Evolutionary conservation across 2,329 filamentous ascomycete genomes (phyloP).

Genomic region (Metarhizium sp.): DNA sequence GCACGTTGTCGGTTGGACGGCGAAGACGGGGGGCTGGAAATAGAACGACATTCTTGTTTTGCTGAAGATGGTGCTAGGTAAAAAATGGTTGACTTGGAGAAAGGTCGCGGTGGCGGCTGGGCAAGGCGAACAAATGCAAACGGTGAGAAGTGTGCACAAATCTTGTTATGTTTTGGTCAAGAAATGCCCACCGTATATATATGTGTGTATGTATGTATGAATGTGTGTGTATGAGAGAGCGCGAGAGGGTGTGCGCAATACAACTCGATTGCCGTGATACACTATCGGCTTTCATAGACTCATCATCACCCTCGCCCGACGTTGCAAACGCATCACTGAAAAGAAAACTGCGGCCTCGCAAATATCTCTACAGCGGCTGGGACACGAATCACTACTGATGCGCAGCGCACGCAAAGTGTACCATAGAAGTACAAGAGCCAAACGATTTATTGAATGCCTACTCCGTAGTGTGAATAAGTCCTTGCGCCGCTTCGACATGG

Average conservation of each 20-base stretch:
- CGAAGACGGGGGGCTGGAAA: slow-evolving; percentile 18
- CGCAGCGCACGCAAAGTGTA: background rate
- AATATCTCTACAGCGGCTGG: background rate
- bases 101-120: background rate
- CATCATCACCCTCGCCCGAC: background rate
- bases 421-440: background rate
- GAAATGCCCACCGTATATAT: too few species aligned
- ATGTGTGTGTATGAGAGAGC: too few species aligned
- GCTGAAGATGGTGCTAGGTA: too few species aligned
- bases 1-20: background rate
- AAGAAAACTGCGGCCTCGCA: background rate
- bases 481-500: background rate
- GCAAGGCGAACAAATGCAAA: background rate
- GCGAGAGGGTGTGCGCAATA: too few species aligned
- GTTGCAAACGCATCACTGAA: background rate
- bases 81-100: too few species aligned
- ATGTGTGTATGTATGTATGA: too few species aligned
- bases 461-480: background rate
- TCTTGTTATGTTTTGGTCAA: background rate
- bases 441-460: background rate
- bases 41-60: slow-evolving; percentile 14
- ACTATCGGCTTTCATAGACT: background rate
- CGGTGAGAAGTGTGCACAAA: background rate
- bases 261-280: background rate
- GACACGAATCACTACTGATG: background rate